phyloP scores from a whole-genome alignment of 2,329 filamentous ascomycete species.

The Neofusicoccum ribis region DNA sequence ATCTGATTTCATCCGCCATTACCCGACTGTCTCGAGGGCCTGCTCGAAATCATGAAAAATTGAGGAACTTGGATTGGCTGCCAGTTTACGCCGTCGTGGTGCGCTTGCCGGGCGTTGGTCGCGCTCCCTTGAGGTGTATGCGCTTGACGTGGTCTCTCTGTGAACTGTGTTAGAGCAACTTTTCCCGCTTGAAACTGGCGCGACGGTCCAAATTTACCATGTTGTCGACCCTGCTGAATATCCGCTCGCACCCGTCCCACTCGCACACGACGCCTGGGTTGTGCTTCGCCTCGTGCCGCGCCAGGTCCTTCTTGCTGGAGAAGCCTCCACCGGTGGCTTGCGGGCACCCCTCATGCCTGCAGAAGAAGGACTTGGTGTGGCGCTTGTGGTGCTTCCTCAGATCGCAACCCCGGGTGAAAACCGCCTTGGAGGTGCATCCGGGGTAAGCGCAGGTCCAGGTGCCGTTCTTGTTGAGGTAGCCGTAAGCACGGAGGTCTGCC shows the following conservation, averaged over 20 bases:
- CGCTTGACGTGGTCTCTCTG: constrained; percentile 44
- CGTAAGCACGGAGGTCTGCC: constrained; percentile 42
- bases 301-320: constrained; percentile 63
- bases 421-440: constrained; percentile 59
- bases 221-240: constrained; percentile 64
- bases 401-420: constrained; percentile 62
- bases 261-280: constrained; percentile 61
- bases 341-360: constrained; percentile 59
- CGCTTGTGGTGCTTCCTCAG: constrained; percentile 64
- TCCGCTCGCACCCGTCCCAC: constrained; percentile 57
- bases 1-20: constrained; percentile 16
- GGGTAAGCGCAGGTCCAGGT: constrained; percentile 62
- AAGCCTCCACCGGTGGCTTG: constrained; percentile 59
- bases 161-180: neutral
- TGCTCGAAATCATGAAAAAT: constrained; percentile 5
- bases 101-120: constrained; percentile 19
- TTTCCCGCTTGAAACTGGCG: neutral
- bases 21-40: constrained; percentile 18
- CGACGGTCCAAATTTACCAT: constrained; percentile 48
- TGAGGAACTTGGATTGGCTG: neutral
- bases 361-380: constrained; percentile 63
- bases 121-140: constrained; percentile 37
- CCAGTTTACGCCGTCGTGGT: constrained; percentile 10
- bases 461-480: constrained; percentile 47
- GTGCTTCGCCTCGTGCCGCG: constrained; percentile 63